Base-by-base conservation (phyloP, 31 red algal genomes). In the Endocladia muricata region DNA sequence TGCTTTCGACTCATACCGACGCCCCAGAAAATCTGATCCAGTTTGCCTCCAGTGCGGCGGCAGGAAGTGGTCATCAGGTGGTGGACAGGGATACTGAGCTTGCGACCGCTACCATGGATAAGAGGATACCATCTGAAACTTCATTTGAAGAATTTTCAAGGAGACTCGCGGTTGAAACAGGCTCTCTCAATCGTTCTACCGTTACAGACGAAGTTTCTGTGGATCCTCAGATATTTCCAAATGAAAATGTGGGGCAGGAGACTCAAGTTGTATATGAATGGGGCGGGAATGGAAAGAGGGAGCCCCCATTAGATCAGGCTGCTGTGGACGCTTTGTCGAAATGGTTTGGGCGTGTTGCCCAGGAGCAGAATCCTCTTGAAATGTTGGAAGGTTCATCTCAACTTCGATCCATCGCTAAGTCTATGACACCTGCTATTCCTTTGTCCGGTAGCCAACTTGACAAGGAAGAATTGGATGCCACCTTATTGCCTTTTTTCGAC, bases 91-190 rank as follows among this genome's bases (percentile, higher is more conserved):
- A n/a, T n/a, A n/a, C n/a, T n/a, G n/a, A n/a, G n/a, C n/a, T n/a
- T n/a, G n/a, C n/a, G n/a, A n/a, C n/a, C n/a, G n/a, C n/a, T n/a
- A 49, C 44, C 19, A 13, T 49, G 8, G 44, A 49, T 13, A 36
- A 67, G n/a, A 67, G n/a, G 6, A 67, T 67, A 34, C n/a, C 61
- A 5, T 23, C 26, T 33, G 61, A 8, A 5, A 33, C 39, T 3
- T 67, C 61, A 23, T 67, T 67, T 33, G 61, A 67, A 67, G 61
- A 67, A 6, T 67, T 67, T 15, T 67, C 61, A 34, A 67, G 39
- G 39, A 23, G 61, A 23, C 25, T 67, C 19, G 61, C 61, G 0
- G n/a, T n/a, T n/a, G n/a, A n/a, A 28, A 28, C 55, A 11, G 55
- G 6, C 55, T 6, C 6, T 4, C 55, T 28, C 4, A 4, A 28